Percentiles rank a stretch among this genome's conserved stretches.
phyloP scores from a whole-genome alignment of 305 asterid species.

The Fraxinus xanthoxyloides region DNA sequence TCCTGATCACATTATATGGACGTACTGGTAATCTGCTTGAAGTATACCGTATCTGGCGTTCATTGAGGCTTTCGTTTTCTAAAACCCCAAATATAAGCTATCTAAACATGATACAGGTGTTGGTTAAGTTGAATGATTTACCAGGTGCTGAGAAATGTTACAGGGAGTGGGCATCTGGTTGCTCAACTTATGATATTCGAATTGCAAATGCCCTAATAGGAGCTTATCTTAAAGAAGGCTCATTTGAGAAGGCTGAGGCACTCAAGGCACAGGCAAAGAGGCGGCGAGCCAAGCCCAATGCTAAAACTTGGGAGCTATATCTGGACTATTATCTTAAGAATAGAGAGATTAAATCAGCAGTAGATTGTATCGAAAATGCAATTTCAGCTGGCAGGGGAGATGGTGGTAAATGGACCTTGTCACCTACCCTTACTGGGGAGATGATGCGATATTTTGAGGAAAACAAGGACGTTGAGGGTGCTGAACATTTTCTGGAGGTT shows the following conservation, averaged over 20 bases:
- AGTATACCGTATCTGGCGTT: constrained; percentile 90
- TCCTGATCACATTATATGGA: constrained; percentile 77
- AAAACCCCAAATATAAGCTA: constrained; percentile 76
- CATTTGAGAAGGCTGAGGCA: constrained; percentile 57
- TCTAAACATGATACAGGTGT: constrained; percentile 78
- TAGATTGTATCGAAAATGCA: constrained; percentile 55
- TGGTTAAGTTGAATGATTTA: constrained; percentile 74
- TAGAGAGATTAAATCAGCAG: constrained; percentile 51
- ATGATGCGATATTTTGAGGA: constrained; percentile 64
- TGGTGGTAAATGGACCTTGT: constrained; percentile 62
- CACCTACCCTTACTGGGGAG: constrained; percentile 37
- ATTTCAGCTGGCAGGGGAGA: constrained; percentile 58
- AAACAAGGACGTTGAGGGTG: constrained; percentile 61
- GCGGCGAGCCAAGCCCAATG: constrained; percentile 66
- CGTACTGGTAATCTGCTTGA: constrained; percentile 72
- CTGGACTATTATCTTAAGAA: constrained; percentile 62
- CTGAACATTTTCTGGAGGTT: constrained; percentile 59
- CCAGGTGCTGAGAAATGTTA: constrained; percentile 96
- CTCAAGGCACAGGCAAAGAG: constrained; percentile 55
- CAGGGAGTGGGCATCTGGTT: constrained; percentile 66
- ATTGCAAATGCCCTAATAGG: constrained; percentile 67
- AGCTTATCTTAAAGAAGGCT: constrained; percentile 64
- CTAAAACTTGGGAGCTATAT: constrained; percentile 86
- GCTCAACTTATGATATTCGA: constrained; percentile 68
- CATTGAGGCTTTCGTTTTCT: constrained; percentile 76